phyloP scores from a whole-genome alignment of 1,284 basidiomycete genomes.

The Sporisorium iseilematis-ciliati region DNA sequence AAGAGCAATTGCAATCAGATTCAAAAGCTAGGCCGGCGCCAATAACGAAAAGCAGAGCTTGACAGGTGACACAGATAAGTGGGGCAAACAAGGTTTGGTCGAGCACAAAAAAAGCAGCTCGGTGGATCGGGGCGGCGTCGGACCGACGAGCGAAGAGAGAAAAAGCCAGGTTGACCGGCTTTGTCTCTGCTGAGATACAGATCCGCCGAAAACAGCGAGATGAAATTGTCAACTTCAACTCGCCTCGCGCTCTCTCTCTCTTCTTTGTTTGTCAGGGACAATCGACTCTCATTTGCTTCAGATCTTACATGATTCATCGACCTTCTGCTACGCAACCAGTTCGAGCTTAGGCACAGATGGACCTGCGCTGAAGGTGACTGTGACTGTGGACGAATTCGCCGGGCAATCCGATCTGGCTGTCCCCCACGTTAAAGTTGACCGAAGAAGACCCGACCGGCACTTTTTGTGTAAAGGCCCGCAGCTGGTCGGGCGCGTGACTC shows the following conservation, averaged over 20 bases:
- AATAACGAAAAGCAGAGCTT: conserved; percentile 12
- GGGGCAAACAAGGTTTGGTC: background rate
- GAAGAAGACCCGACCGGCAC: background rate
- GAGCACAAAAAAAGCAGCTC: background rate
- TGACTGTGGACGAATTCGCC: background rate
- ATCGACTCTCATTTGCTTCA: background rate
- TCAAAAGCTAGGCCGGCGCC: background rate
- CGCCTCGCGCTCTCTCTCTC: too few relatives aligned
- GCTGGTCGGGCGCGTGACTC: too few relatives aligned
- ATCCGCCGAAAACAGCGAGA: conserved; percentile 24
- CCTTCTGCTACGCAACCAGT: too few relatives aligned
- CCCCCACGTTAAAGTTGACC: background rate
- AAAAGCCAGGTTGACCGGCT: conserved; percentile 5
- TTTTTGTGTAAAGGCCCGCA: too few relatives aligned
- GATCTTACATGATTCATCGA: too few relatives aligned
- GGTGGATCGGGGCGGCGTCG: conserved; percentile 8
- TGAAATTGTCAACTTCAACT: background rate
- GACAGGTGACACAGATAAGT: conserved; percentile 8
- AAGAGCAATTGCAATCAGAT: background rate
- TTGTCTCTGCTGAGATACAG: background rate
- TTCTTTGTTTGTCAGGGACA: background rate
- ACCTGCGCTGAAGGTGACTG: too few relatives aligned
- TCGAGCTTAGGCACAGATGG: too few relatives aligned
- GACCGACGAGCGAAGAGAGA: conserved; percentile 20
- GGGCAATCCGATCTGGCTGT: background rate